Conservation (phyloP, 2,329 filamentous ascomycete species). For the Chalara sp. region DNA sequence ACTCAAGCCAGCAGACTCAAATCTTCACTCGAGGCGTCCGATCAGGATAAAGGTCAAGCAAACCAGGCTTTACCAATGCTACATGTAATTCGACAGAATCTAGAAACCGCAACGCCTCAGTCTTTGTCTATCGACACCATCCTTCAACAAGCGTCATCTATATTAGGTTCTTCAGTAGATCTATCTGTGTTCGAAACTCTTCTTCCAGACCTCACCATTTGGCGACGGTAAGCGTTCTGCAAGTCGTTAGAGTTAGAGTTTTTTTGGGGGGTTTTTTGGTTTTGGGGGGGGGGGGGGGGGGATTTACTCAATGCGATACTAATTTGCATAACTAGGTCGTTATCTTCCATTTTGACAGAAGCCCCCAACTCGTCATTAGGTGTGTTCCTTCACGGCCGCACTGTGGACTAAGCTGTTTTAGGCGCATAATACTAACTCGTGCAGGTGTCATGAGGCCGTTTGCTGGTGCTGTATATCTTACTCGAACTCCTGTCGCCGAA, state of each 20-base stretch:
- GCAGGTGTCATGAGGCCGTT: slow-evolving; percentile 59
- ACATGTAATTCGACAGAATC: slow-evolving; percentile 47
- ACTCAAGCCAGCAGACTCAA: slow-evolving; percentile 29
- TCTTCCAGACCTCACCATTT: slow-evolving; percentile 57
- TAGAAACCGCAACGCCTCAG: slow-evolving; percentile 40
- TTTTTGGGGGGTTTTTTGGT: no score
- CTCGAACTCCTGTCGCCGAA: slow-evolving; percentile 29
- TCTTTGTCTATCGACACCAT: slow-evolving; percentile 49
- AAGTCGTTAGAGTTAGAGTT: no score
- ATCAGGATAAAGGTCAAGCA: neutral
- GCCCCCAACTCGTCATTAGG: slow-evolving; percentile 58
- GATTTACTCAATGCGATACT: no score
- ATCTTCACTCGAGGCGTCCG: slow-evolving; percentile 34
- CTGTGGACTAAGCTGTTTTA: no score
- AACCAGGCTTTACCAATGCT: slow-evolving; percentile 34
- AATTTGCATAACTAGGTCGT: no score
- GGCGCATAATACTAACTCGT: no score
- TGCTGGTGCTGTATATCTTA: slow-evolving; percentile 62
- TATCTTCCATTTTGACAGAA: slow-evolving; percentile 38
- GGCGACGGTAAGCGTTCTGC: slow-evolving; percentile 38
- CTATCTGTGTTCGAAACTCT: slow-evolving; percentile 36
- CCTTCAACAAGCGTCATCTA: slow-evolving; percentile 38
- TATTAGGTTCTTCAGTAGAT: slow-evolving; percentile 30
- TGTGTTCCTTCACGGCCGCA: no score
- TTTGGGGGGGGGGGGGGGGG: no score